These are phyloP conservation scores for Herpetomonas samuelpessoai DNA, from an alignment of 208 protist species.

Conservation along the genomic window DNA sequence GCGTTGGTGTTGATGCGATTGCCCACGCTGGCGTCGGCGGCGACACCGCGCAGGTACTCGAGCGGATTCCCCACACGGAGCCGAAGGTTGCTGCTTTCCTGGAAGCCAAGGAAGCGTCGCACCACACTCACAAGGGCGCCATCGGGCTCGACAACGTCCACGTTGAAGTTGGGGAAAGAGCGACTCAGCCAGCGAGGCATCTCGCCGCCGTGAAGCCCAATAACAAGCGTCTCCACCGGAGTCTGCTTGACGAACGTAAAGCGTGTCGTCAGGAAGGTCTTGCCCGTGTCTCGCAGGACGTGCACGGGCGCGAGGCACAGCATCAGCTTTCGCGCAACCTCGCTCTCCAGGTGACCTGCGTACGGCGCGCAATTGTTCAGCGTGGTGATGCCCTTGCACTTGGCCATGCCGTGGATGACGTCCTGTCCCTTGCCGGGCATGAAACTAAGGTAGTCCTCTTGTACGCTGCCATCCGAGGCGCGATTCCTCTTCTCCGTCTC, in stretches of 20 bases:
- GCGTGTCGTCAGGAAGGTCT: constrained; percentile 53
- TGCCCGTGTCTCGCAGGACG: constrained; percentile 64
- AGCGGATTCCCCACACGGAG: constrained; percentile 63
- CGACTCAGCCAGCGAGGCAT: constrained; percentile 78
- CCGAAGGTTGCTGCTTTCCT: constrained; percentile 68
- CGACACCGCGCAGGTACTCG: constrained; percentile 45
- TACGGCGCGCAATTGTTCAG: constrained; percentile 85
- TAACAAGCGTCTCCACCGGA: constrained; percentile 66
- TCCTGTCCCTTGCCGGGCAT: constrained; percentile 63
- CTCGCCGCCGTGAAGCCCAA: constrained; percentile 80
- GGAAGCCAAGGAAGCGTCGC: constrained; percentile 74
- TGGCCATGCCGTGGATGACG: constrained; percentile 80
- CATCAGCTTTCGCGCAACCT: constrained; percentile 82
- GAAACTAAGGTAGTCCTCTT: constrained; percentile 49
- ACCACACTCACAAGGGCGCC: constrained; percentile 72
- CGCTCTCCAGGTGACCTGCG: constrained; percentile 68
- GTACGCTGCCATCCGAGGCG: not conserved
- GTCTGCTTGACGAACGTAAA: constrained; percentile 75
- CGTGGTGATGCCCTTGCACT: constrained; percentile 71
- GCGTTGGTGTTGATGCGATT: constrained; percentile 6
- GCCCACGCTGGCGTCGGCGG: constrained; percentile 6
- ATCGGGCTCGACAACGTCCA: constrained; percentile 86
- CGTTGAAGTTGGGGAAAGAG: constrained; percentile 80
- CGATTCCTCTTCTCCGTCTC: not conserved
- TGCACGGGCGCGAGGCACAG: constrained; percentile 80